Base-by-base conservation (phyloP, 441 rosid genomes). In the Cnidoscolus chayamansa region DNA sequence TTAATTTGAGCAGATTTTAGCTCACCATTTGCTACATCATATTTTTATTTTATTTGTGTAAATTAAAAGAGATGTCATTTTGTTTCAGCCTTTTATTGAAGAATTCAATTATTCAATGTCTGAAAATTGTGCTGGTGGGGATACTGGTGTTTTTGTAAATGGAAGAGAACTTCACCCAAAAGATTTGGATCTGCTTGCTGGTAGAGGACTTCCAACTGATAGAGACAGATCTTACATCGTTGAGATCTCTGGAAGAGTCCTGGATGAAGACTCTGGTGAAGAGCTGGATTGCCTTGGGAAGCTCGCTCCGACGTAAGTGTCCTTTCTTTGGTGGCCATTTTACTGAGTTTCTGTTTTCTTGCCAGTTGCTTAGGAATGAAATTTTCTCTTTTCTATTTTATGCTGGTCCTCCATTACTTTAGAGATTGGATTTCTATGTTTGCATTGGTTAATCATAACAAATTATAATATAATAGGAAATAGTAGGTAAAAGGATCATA, bases 271-370 rank as follows among this genome's bases (percentile, higher is more conserved):
- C 65, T 87, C 96, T 1, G 91, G 94, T 49, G 90, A 89, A 84
- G 97, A 92, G 82, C 89, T 90, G 25, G 89, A 87, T 55, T 80
- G 91, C 83, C 97, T 94, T 15, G 99, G 98, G 73, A 92, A 84
- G 81, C 99, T 92, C 48, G 99, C 99, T 66, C 99, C 99, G 1
- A 92, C 99, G 99, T 94, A 84, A 88, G 96, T 76, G 9, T 71
- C 66, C 69, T 62, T 51, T 32, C 70, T 48, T 60, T 60, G 31
- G 40, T 31, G 58, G 8, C 17, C 45, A 10, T 50, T 20, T 50
- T 9, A 35, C 68, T 17, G 25, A 50, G 19, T 60, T 65, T 47
- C 8, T 35, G 65, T 62, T 62, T 63, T 10, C 45, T 6, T 67
- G 53, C 57, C 15, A n/a, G 32, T 50, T n/a, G 53, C 57, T 50